A percentile compares a stretch with the other conserved stretches of the same genome.
phyloP scores from a whole-genome alignment of 129 eudicot genomes.

The Arctium minus region DNA sequence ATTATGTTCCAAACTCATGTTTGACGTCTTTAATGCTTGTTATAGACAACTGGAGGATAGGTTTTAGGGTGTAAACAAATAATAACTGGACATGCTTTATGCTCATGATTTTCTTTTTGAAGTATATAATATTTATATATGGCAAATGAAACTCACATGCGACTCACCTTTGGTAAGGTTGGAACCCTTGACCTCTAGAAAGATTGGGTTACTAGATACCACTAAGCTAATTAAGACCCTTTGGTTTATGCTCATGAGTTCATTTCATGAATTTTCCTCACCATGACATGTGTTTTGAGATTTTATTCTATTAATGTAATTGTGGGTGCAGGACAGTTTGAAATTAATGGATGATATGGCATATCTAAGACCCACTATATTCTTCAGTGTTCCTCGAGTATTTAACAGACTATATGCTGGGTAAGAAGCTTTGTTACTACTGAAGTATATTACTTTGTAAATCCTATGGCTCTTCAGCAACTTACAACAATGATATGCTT shows the following conservation, averaged over 20 bases:
- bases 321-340: slow-evolving; percentile 44
- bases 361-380: slow-evolving; percentile 51
- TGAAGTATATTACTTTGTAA: not conserved
- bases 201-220: not conserved
- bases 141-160: not conserved
- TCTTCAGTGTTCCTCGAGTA: slow-evolving; percentile 63
- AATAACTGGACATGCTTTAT: not conserved
- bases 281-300: not conserved
- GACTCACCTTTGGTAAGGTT: not conserved
- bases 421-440: slow-evolving; percentile 24
- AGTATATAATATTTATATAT: not conserved
- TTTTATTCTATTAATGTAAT: not conserved
- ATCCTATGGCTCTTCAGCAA: not conserved
- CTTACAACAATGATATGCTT: not conserved
- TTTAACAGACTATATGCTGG: slow-evolving; percentile 49
- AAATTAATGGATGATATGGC: slow-evolving; percentile 64
- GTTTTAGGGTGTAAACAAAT: not conserved
- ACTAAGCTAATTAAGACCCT: not conserved
- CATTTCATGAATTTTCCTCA: not conserved
- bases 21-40: too few species aligned
- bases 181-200: not conserved
- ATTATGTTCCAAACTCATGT: too few species aligned
- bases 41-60: not conserved
- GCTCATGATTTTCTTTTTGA: not conserved
- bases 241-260: not conserved